Conservation (phyloP, 441 rosid species). For the Daphne laureola region DNA sequence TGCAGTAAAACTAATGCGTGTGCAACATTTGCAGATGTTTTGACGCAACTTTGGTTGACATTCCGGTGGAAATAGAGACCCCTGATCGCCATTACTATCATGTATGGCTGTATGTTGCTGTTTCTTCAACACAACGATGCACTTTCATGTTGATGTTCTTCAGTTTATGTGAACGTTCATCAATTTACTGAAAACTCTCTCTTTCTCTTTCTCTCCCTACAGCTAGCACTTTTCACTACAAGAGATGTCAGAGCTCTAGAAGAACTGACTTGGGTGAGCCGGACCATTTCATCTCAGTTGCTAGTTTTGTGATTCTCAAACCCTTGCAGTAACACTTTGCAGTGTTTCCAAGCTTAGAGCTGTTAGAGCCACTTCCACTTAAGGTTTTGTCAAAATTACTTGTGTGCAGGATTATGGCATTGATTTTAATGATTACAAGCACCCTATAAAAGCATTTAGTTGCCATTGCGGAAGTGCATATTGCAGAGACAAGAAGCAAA, state of each 20-base stretch:
- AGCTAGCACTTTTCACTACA: slow-evolving; percentile 82
- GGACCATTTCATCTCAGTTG: slow-evolving; percentile 5
- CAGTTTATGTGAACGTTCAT: not conserved
- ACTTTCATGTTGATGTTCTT: too few relatives aligned
- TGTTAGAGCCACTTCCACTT: not conserved
- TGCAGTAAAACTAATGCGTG: too few relatives aligned
- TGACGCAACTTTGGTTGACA: slow-evolving; percentile 77
- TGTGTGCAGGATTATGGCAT: slow-evolving; percentile 70
- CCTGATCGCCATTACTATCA: slow-evolving; percentile 93
- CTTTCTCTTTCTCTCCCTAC: slow-evolving; percentile 18
- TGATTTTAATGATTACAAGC: slow-evolving; percentile 59
- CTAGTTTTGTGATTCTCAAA: slow-evolving; percentile 1
- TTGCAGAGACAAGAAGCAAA: slow-evolving; percentile 44
- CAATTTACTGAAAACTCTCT: slow-evolving; percentile 7
- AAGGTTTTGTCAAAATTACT: slow-evolving; percentile 4
- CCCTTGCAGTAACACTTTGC: not conserved
- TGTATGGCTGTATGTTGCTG: slow-evolving; percentile 27
- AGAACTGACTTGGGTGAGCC: slow-evolving; percentile 75
- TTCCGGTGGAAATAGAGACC: slow-evolving; percentile 86
- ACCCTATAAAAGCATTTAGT: slow-evolving; percentile 73
- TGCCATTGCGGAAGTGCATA: slow-evolving; percentile 63
- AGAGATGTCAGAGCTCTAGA: slow-evolving; percentile 61
- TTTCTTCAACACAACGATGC: too few relatives aligned
- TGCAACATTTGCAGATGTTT: slow-evolving; percentile 39
- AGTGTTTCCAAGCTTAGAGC: too few relatives aligned